These are phyloP conservation scores for Schizosaccharomyces pombe DNA, from an alignment of 805 yeast species.

Conservation along the genomic window DNA sequence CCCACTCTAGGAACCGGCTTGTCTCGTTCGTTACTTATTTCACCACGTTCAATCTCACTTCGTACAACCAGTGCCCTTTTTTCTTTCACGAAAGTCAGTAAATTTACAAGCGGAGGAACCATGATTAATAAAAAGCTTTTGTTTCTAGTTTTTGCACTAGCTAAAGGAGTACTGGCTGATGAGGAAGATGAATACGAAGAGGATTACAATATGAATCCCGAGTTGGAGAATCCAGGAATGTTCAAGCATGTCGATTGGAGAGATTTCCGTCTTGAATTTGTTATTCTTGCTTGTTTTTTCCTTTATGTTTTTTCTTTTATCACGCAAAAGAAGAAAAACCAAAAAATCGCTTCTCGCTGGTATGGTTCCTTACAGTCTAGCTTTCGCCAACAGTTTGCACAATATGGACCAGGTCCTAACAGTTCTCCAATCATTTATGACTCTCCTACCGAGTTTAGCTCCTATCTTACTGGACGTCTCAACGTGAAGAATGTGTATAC, in stretches of 20 bases:
- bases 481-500: conserved; percentile 68
- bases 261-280: background rate
- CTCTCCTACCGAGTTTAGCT: background rate
- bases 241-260: background rate
- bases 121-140: background rate
- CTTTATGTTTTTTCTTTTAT: background rate
- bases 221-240: background rate
- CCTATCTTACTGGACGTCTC: background rate
- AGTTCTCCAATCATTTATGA: background rate
- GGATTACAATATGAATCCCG: background rate
- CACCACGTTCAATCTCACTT: background rate
- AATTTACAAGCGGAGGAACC: background rate
- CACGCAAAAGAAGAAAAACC: background rate
- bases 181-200: background rate
- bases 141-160: background rate
- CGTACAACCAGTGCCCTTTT: background rate
- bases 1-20: background rate
- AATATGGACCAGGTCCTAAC: background rate
- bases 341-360: conserved; percentile 1
- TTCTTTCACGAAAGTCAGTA: background rate
- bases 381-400: conserved; percentile 2
- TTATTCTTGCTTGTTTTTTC: background rate
- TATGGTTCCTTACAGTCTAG: background rate
- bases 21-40: background rate
- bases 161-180: background rate